Conservation (phyloP, 805 yeast genomes). For the Cyberlindnera americana region DNA sequence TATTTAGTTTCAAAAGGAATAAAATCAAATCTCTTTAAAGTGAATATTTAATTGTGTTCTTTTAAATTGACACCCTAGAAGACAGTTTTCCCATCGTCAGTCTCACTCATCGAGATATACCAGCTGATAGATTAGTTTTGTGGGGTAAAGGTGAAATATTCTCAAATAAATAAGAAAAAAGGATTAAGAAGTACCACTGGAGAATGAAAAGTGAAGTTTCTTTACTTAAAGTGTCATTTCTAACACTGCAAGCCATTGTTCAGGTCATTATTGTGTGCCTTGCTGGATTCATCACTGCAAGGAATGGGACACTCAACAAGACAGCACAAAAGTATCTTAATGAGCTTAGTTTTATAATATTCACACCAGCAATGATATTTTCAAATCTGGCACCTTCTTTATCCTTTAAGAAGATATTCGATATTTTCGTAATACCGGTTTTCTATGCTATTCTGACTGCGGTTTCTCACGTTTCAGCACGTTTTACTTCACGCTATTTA, state of each 20-base stretch:
- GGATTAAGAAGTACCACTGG: background rate
- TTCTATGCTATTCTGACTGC: constrained; percentile 80
- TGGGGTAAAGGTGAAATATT: no score
- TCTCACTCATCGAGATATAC: no score
- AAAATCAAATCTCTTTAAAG: no score
- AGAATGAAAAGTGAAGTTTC: constrained; percentile 11
- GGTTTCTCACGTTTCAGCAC: constrained; percentile 65
- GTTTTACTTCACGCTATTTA: constrained; percentile 48
- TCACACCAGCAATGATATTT: constrained; percentile 94
- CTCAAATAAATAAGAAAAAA: no score
- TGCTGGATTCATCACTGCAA: constrained; percentile 84
- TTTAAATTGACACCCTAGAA: no score
- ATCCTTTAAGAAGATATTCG: constrained; percentile 71
- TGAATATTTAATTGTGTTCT: no score
- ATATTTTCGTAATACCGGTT: constrained; percentile 79
- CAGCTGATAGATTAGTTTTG: no score
- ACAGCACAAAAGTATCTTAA: constrained; percentile 76
- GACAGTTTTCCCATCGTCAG: no score
- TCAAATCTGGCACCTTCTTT: constrained; percentile 68
- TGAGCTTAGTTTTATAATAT: constrained; percentile 78
- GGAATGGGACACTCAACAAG: constrained; percentile 62
- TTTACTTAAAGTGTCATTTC: constrained; percentile 37
- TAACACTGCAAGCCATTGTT: constrained; percentile 87
- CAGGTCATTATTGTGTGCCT: constrained; percentile 85
- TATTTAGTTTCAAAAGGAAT: no score